Conservation (phyloP, 306 rosid genomes). For the Betula pendula region DNA sequence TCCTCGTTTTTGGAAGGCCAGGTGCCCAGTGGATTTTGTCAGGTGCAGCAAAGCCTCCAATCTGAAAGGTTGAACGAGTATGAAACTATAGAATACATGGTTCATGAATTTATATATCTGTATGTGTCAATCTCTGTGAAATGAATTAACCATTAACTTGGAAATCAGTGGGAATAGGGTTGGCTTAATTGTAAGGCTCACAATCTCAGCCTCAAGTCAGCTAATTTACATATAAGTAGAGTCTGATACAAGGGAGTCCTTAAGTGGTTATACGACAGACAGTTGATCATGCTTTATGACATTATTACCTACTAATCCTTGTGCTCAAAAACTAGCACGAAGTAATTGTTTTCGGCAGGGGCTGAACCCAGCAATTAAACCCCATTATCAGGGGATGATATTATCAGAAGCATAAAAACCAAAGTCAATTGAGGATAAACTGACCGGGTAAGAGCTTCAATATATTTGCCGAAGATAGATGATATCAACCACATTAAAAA, state of each 20-base stretch:
- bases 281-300: too few relatives aligned
- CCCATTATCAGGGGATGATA: not conserved
- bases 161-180: not conserved
- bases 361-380: not conserved
- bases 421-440: not conserved
- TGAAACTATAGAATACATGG: not conserved
- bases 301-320: not conserved
- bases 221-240: not conserved
- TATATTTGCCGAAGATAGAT: not conserved
- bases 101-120: not conserved
- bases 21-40: conserved; percentile 99
- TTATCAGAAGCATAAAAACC: too few relatives aligned
- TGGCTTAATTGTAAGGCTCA: not conserved
- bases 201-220: not conserved
- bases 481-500: not conserved
- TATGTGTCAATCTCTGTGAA: not conserved
- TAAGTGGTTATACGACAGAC: too few relatives aligned
- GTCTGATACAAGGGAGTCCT: too few relatives aligned
- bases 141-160: not conserved
- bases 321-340: not conserved
- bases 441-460: not conserved
- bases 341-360: not conserved
- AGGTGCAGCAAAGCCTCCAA: conserved; percentile 98
- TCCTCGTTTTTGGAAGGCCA: conserved; percentile 97
- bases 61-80: conserved; percentile 55